Percentiles rank a stretch among this genome's conserved stretches.
Conservation (phyloP, 495 filamentous ascomycete genomes). For the Aspergillus baeticus region DNA sequence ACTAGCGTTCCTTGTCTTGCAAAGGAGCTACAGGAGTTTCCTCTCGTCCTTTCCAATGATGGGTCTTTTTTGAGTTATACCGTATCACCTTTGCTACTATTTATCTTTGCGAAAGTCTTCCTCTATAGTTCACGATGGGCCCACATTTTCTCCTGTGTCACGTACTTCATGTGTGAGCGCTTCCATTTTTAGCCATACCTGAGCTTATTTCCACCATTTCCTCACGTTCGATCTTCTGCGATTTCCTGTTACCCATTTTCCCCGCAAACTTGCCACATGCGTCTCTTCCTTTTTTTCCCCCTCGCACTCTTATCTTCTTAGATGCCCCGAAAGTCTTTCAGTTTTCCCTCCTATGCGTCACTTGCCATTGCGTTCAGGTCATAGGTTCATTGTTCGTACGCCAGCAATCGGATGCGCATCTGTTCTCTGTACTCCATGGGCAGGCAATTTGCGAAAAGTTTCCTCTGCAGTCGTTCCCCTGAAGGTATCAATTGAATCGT, state of each 20-base stretch:
- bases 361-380: conserved; percentile 23
- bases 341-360: conserved; percentile 15
- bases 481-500: conserved; percentile 46
- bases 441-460: conserved; percentile 53
- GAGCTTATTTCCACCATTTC: conserved; percentile 25
- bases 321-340: conserved; percentile 15
- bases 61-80: conserved; percentile 41
- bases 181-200: conserved; percentile 46
- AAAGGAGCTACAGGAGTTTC: conserved; percentile 50
- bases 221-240: conserved; percentile 12
- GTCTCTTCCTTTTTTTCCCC: conserved; percentile 15
- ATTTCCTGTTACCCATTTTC: conserved; percentile 2
- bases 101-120: conserved; percentile 38
- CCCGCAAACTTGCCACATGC: conserved; percentile 8
- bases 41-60: conserved; percentile 45
- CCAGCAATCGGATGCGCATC: conserved; percentile 36
- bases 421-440: conserved; percentile 44
- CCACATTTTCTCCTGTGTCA: conserved; percentile 41
- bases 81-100: conserved; percentile 39
- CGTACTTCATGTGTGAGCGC: conserved; percentile 51
- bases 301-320: conserved; percentile 9
- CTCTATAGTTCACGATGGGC: conserved; percentile 48
- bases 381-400: conserved; percentile 39
- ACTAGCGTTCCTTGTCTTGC: conserved; percentile 45
- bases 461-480: conserved; percentile 35